These are phyloP conservation scores for Acacia crassicarpa DNA, from an alignment of 306 rosid genomes.

Conservation along the genomic window DNA sequence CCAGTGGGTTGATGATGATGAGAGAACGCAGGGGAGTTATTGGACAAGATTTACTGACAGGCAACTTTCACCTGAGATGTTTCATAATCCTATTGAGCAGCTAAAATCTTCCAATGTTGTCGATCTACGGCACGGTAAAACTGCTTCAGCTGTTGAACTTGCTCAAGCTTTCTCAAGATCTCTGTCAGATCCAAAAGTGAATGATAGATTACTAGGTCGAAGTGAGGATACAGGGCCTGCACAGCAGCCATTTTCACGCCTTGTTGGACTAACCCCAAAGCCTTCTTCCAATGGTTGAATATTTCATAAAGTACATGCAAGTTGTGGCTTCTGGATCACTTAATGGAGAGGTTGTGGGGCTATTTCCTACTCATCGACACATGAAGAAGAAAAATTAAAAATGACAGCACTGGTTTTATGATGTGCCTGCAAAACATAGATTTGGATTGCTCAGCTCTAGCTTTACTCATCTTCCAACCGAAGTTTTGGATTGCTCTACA, in stretches of 20 bases:
- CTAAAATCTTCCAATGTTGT: constrained; percentile 47
- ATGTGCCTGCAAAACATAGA: background rate
- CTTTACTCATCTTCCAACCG: background rate
- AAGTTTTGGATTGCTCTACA: background rate
- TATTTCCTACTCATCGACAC: constrained; percentile 29
- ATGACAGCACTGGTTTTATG: constrained; percentile 21
- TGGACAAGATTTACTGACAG: constrained; percentile 57
- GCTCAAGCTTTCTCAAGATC: constrained; percentile 91
- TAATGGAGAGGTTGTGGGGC: background rate
- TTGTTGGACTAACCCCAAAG: constrained; percentile 67
- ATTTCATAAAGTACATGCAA: constrained; percentile 5
- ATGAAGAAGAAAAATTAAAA: constrained; percentile 26
- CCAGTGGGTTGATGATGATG: constrained; percentile 55
- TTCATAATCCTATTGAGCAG: constrained; percentile 88
- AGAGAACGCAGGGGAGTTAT: constrained; percentile 69
- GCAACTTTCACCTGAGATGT: constrained; percentile 76
- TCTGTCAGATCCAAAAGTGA: constrained; percentile 62
- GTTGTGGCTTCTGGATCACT: constrained; percentile 7
- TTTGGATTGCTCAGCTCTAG: background rate
- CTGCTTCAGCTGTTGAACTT: constrained; percentile 87
- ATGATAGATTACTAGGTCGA: constrained; percentile 52
- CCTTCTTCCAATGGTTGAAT: constrained; percentile 79
- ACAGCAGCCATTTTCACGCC: constrained; percentile 83
- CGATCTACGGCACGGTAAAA: constrained; percentile 57
- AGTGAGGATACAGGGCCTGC: constrained; percentile 52